These are phyloP conservation scores for Alternaria arborescens DNA, from an alignment of 2,329 filamentous ascomycete genomes.

Conservation along the genomic window DNA sequence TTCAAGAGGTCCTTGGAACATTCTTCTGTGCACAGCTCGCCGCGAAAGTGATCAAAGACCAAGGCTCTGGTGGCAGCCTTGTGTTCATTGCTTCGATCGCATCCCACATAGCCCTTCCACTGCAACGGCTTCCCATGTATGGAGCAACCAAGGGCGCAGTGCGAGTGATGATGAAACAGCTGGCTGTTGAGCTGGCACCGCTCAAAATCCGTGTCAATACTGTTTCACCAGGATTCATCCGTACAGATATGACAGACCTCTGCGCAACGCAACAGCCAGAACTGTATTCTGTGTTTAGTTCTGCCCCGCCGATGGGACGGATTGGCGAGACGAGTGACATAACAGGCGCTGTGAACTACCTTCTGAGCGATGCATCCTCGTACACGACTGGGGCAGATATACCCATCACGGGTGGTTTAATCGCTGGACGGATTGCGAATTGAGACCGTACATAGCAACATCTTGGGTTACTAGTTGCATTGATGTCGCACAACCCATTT, in stretches of 20 bases:
- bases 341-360: constrained; percentile 65
- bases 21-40: too few relatives aligned
- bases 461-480: too few relatives aligned
- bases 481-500: too few relatives aligned
- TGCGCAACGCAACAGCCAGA: constrained; percentile 60
- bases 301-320: constrained; percentile 66
- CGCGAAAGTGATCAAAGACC: too few relatives aligned
- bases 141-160: constrained; percentile 57
- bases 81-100: too few relatives aligned
- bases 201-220: constrained; percentile 52
- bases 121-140: constrained; percentile 33
- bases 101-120: too few relatives aligned
- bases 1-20: too few relatives aligned
- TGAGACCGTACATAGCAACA: too few relatives aligned
- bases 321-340: constrained; percentile 63
- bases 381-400: constrained; percentile 63
- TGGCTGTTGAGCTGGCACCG: constrained; percentile 53
- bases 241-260: constrained; percentile 54
- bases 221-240: constrained; percentile 49
- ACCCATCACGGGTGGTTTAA: constrained; percentile 42
- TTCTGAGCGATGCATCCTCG: constrained; percentile 62
- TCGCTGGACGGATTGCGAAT: too few relatives aligned
- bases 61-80: too few relatives aligned
- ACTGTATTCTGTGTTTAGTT: constrained; percentile 66
- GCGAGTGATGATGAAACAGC: constrained; percentile 55